Conservation (phyloP, 768 basidiomycete species). For the Hygrocybe punicea region DNA sequence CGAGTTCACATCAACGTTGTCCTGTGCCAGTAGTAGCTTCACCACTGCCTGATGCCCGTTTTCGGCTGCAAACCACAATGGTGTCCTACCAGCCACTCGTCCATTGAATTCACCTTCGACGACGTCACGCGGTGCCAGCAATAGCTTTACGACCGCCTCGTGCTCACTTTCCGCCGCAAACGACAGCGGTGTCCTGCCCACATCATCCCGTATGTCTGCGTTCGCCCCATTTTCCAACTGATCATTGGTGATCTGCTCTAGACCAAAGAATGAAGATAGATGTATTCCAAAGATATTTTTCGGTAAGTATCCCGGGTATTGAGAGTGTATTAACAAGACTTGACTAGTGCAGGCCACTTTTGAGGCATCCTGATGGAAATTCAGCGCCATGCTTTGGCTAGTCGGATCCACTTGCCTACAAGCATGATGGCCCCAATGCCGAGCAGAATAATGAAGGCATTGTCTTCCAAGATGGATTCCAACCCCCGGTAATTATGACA, state of each 20-base stretch:
- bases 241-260: background rate
- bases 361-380: background rate
- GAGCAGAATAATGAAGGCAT: background rate
- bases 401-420: background rate
- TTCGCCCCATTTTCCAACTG: constrained; percentile 1
- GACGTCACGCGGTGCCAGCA: background rate
- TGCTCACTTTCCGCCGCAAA: constrained; percentile 9
- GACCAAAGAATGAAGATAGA: constrained; percentile 4
- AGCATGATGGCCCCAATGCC: constrained; percentile 1
- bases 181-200: constrained; percentile 8
- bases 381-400: background rate
- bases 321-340: background rate
- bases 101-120: constrained; percentile 9
- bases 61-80: background rate
- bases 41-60: constrained; percentile 2
- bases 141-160: background rate
- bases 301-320: background rate
- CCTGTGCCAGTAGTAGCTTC: no score
- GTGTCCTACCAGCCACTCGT: background rate
- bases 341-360: background rate
- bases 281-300: constrained; percentile 2
- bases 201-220: constrained; percentile 1
- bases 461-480: background rate
- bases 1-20: no score
- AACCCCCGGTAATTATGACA: background rate